Evolutionary conservation across 2,329 filamentous ascomycete genomes (phyloP).

Genomic region (Anthostomella pinea): DNA sequence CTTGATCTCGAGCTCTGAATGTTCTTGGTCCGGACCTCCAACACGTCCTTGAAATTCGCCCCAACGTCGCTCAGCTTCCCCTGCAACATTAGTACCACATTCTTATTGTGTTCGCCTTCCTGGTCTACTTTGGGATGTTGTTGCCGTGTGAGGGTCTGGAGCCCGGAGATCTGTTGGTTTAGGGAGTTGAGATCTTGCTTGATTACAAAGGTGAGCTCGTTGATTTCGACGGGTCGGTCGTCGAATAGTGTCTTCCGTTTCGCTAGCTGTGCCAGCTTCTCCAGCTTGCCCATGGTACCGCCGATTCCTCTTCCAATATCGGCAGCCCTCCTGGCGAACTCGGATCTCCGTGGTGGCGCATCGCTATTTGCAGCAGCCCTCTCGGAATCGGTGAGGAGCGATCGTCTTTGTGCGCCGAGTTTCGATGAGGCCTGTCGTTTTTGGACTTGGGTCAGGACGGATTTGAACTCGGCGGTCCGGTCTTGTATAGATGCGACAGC

Average conservation of each 20-base stretch:
- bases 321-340: slow-evolving; percentile 88
- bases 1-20: slow-evolving; percentile 89
- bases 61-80: slow-evolving; percentile 90
- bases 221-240: slow-evolving; percentile 93
- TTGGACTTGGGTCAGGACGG: slow-evolving; percentile 83
- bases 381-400: slow-evolving; percentile 72
- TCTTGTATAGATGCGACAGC: slow-evolving; percentile 83
- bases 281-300: slow-evolving; percentile 89
- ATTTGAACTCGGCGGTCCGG: slow-evolving; percentile 91
- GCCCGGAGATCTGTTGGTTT: slow-evolving; percentile 80
- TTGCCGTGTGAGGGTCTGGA: slow-evolving; percentile 75
- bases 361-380: slow-evolving; percentile 60
- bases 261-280: slow-evolving; percentile 91
- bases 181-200: slow-evolving; percentile 86
- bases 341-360: slow-evolving; percentile 64
- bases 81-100: slow-evolving; percentile 88
- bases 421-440: slow-evolving; percentile 74
- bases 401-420: slow-evolving; percentile 74
- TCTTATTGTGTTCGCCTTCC: slow-evolving; percentile 96
- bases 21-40: slow-evolving; percentile 95
- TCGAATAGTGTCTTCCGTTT: slow-evolving; percentile 96
- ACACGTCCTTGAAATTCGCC: slow-evolving; percentile 93
- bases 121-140: slow-evolving; percentile 73
- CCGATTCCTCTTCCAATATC: slow-evolving; percentile 91
- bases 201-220: slow-evolving; percentile 94